Evolutionary conservation across 2,329 filamentous ascomycete species (phyloP).

Genomic region (Teratosphaeria gauchensis): DNA sequence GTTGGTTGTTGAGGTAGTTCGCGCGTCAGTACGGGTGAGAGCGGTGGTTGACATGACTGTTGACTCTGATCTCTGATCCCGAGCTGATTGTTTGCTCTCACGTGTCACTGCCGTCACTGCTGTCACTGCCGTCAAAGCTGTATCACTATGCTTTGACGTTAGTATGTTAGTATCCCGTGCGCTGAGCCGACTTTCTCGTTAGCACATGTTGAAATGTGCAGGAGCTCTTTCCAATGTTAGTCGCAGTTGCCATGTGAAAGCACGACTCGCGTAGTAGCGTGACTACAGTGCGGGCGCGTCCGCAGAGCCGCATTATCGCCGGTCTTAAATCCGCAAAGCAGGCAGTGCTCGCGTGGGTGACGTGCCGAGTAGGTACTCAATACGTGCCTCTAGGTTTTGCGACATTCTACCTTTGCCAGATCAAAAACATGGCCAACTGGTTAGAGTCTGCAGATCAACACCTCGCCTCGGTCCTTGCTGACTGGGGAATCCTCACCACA

Average conservation of each 20-base stretch:
- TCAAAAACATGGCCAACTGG: conserved; percentile 22
- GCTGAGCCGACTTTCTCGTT: neutral
- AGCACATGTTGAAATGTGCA: neutral
- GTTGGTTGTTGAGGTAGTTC: neutral
- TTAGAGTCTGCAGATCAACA: conserved; percentile 62
- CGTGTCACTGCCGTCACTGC: neutral
- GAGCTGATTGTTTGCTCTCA: neutral
- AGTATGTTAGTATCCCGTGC: neutral
- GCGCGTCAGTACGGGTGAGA: conserved; percentile 1
- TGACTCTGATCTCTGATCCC: neutral
- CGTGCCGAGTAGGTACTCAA: neutral
- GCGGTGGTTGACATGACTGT: conserved; percentile 19
- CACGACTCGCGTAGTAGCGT: conserved; percentile 3
- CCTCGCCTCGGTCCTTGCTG: conserved; percentile 58
- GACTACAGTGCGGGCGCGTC: neutral
- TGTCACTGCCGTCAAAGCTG: neutral
- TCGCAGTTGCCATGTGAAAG: conserved; percentile 4
- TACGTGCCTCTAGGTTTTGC: no score
- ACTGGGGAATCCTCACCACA: conserved; percentile 78
- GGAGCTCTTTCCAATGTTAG: neutral
- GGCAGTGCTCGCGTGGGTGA: neutral
- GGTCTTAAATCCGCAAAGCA: neutral
- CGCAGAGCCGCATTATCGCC: neutral
- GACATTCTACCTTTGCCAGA: neutral
- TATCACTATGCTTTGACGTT: neutral